phyloP scores from a whole-genome alignment of 139 green algal genomes.

The Coccomyxa sp. region DNA sequence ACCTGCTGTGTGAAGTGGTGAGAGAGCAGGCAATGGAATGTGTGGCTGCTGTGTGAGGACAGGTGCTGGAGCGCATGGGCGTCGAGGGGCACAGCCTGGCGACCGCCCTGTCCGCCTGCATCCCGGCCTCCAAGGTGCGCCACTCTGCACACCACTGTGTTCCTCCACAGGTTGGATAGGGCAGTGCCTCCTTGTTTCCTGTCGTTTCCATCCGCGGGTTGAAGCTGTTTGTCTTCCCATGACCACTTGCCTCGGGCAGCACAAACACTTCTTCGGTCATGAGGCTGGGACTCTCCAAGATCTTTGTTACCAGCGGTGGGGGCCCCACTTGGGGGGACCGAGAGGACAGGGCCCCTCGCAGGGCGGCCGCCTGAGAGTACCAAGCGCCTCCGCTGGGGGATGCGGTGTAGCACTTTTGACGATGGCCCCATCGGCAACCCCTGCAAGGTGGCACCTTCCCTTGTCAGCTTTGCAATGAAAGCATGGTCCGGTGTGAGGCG shows the following conservation, averaged over 20 bases:
- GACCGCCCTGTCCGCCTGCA: slow-evolving; percentile 36
- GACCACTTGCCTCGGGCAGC: no score
- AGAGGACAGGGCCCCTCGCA: no score
- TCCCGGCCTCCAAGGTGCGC: slow-evolving; percentile 55
- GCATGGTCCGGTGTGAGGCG: no score
- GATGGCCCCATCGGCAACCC: no score
- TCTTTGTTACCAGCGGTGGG: background rate
- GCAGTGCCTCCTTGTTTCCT: background rate
- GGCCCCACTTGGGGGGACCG: no score
- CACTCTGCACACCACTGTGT: background rate
- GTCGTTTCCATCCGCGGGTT: background rate
- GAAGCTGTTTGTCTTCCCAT: background rate
- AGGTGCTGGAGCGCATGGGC: slow-evolving; percentile 32
- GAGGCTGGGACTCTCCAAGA: no score
- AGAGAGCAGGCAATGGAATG: background rate
- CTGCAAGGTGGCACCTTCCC: no score
- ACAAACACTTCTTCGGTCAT: no score
- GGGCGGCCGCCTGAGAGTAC: slow-evolving; percentile 10
- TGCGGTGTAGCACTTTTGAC: no score
- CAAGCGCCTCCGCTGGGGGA: slow-evolving; percentile 9
- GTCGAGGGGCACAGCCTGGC: slow-evolving; percentile 27
- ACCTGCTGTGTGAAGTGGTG: no score
- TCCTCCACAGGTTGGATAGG: background rate
- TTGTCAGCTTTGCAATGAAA: no score
- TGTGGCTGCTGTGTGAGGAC: background rate